Evolutionary conservation across 495 filamentous ascomycete species (phyloP), one percentile per base, ranked within the genome.

Genomic region (Podospora pseudopauciseta): DNA sequence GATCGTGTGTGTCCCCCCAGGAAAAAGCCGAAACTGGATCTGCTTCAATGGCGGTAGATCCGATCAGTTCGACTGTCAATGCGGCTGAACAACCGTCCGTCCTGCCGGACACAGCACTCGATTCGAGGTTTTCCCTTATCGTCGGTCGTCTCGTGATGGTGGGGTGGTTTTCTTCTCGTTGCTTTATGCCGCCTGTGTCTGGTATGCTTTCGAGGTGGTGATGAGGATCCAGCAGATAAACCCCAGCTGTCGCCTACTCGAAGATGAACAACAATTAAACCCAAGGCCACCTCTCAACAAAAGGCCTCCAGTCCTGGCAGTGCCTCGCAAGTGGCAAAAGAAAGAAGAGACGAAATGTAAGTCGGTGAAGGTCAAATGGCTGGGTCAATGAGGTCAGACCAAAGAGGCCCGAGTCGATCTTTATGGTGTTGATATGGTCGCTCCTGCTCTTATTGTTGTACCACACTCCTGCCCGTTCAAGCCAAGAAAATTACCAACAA

Each of bases 31-130:
- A 76, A 74, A 74, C 73, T 58, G 63, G 63, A 57, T 54, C 4
- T 55, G 71, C 67, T 54, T 76, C 71, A 71, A 67, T 53, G 9
- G 61, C 61, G 68, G 66, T 57, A 59, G 67, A 65, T 66, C 64
- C 68, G 68, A 70, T 70, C 63, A 28, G 57, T 66, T 66, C 57
- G 34, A 44, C 53, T 9, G 59, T 64, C 68, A 70, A 70, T 66
- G 64, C 59, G 64, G 60, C 68, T 66, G 59, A 66, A 63, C 39
- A 11, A 49, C 39, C 7, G 39, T 49, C 39, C 39, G 39, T 49
- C 39, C 39, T 13, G 39, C 15, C 39, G 39, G 39, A 16, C 39
- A 49, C 30, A 32, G 7, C 30, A 49, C 39, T 49, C 39, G 15
- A 49, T 49, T 49, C 39, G 13, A 49, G 11, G 39, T 18, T 11